Evolutionary conservation across 306 rosid species (phyloP), one percentile per base, ranked within the genome.

Genomic region (apple (Malus domestica)): DNA sequence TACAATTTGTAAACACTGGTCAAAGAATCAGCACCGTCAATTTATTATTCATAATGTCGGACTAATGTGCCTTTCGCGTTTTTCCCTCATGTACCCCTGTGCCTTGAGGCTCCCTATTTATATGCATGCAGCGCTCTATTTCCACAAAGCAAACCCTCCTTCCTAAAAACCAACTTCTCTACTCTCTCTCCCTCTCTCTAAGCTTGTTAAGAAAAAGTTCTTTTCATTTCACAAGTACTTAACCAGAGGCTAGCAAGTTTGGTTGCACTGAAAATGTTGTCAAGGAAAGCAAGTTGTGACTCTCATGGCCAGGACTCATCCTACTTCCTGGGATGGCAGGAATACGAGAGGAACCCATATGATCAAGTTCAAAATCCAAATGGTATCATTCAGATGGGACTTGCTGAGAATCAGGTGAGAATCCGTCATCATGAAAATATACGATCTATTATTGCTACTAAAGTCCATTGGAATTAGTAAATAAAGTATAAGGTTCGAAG

Each of bases 351-450:
- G 66, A 90, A 93, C 75, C 91, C 96, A n/a, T 91, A 88, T 54
- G 81, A 91, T 55, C 83, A 79, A 55, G 70, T 83, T 83, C 81
- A 72, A 3, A 93, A 93, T 68, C 94, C 91, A 51, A 70, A 25
- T 0, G 98, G 98, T 71, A 88, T 93, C 74, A 93, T 93, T 74
- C 97, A 93, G 83, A 91, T 91, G 97, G 97, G 98, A 80, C 94
- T 93, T 8, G 98, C 98, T 6, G 98, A 93, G 79, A 93, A 93
- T 83, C 93, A 90, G 91, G 93, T 84, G 12, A 61, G 80, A 51
- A 15, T 51, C 55, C 2, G 8, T 51, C 64, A 59, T 23, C 32
- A 59, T 23, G 64, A 11, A 19, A 51, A 51, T 51, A 6, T 51
- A 51, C 6, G 7, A 33, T 51, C 20, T 51, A 16, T 51, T 16